Conservation (phyloP, 306 rosid genomes). For the Cucurbita pepo region DNA sequence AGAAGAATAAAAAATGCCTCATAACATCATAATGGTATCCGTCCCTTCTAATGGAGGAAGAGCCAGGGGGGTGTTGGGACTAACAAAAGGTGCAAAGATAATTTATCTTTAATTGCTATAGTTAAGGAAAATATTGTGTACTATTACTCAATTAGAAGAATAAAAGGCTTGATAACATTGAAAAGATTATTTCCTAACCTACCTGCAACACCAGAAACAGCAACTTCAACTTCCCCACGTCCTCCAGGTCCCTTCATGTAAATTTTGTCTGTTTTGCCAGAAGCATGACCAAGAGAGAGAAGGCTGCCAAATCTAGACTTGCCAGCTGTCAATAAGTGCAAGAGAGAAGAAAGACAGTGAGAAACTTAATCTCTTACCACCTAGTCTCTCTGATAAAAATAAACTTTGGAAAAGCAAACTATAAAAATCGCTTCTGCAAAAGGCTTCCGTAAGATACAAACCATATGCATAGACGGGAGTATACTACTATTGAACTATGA, state of each 20-base stretch:
- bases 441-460: neutral
- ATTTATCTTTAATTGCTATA: neutral
- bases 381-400: neutral
- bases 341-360: neutral
- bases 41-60: neutral
- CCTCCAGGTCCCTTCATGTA: conserved; percentile 99
- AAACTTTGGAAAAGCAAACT: neutral
- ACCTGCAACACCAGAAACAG: conserved; percentile 95
- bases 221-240: conserved; percentile 98
- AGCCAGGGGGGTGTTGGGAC: neutral
- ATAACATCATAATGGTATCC: neutral
- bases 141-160: neutral
- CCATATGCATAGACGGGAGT: neutral
- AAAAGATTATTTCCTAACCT: neutral
- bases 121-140: neutral
- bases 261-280: conserved; percentile 72
- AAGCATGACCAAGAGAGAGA: conserved; percentile 51
- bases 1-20: neutral
- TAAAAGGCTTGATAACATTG: neutral
- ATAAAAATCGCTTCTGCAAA: neutral
- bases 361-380: neutral
- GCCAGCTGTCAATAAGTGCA: conserved; percentile 38
- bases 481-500: neutral
- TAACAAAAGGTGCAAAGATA: neutral
- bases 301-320: conserved; percentile 85